Base-by-base conservation (phyloP, 2,329 filamentous ascomycete species). In the Fusarium equiseti region DNA sequence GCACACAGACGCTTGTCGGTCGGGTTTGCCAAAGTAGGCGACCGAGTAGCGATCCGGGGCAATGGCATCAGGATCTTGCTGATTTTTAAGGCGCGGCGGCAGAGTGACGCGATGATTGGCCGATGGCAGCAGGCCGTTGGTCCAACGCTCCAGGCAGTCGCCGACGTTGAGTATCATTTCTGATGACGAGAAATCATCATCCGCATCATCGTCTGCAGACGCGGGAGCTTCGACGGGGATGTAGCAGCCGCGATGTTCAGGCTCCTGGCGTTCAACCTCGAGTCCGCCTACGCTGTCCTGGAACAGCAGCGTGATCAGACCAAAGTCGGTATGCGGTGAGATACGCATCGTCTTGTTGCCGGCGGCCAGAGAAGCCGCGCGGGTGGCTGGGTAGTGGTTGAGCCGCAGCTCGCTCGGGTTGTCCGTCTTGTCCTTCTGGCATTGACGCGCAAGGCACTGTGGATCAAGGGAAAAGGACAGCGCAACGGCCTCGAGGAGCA, bases 111-210 rank as follows among this genome's bases (percentile, higher is more conserved):
- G 52, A 55, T 55, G 52, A 42, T 55, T 55, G 20, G 52, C 52
- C 27, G 52, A 55, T 55, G 52, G 52, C 42, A 55, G 20, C 40
- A 55, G 52, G 52, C 52, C 52, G 52, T 55, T 55, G 16, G 52
- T 55, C 52, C 52, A 55, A 20, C 52, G 52, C 52, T 55, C 52
- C 42, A 55, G 20, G 52, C 52, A 55, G 40, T 55, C 52, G 20
- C 52, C 52, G 42, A 55, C 52, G 52, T 55, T 55, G 52, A 55
- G 52, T 55, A 55, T 55, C 42, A 55, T 55, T 55, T 20, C 45
- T 45, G 52, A 55, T 38, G 52, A 55, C 52, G 52, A 55, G 42
- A 55, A 45, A 45, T 55, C 52, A 35, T 55, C 27, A 54, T 45
- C 52, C 16, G 42, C 40, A 54, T 54, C 52, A 45, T 45, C 40